Evolutionary conservation across 371 early-diverging fungal genomes (phyloP), one percentile per base, ranked within the genome.

Genomic region (Rhizomucor miehei): DNA sequence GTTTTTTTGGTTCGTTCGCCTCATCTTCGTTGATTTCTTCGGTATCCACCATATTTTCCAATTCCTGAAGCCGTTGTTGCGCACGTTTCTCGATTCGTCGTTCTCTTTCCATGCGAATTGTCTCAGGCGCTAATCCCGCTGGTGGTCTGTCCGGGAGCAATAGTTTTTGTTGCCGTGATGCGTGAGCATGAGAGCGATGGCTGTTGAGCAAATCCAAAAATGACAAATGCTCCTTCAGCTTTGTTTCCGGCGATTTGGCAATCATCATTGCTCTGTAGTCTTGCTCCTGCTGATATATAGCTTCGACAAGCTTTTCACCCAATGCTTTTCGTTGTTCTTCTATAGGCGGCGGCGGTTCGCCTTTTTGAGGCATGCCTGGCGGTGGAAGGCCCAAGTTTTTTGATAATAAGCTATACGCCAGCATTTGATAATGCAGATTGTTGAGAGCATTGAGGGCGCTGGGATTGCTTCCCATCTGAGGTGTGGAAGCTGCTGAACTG

Each of bases 141-240:
- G 94, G 94, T 23, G 81, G 77, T 11, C 87, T 75, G 40, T 82
- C 76, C 19, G 90, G 90, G 14, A 89, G 71, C 10, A 89, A 59
- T 4, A 87, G 58, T 1, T 86, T 77, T 59, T 90, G 90, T 51
- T 86, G 80, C 12, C 81, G 79, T 20, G 84, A 82, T 1, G 82
- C 76, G 59, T 83, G 80, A 23, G 77, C 75, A 47, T 78, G 72
- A 3, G 75, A 66, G 19, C 59, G 52, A 17, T 51, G 64, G 6
- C 65, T 65, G 0, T 56, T 44, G 17, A 72, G 54, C 12, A 73
- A 44, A 25, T 71, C 71, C 25, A 65, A 48, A 44, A 55, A 46
- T n/a, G 59, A 55, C 16, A 58, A 36, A 17, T 41, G 40, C 14
- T 61, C 62, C 44, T 63, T 56, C 24, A 44, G 43, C 51, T 54